Percentiles rank a stretch among this genome's conserved stretches.
phyloP scores from a whole-genome alignment of 768 basidiomycete species.

The Tylopilus sp. region DNA sequence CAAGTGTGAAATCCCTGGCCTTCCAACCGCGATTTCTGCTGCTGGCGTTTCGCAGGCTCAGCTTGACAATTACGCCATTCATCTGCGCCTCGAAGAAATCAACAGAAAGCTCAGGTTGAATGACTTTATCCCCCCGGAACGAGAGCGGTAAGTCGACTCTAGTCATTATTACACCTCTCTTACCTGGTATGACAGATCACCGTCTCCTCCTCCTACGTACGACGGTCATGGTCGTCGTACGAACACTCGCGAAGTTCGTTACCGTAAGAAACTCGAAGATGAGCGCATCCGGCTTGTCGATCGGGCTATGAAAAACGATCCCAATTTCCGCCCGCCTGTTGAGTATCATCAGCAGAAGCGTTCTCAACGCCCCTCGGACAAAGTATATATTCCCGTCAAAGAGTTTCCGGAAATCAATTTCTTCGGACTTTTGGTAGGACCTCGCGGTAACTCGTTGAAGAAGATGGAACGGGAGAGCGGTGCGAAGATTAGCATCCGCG shows the following conservation, averaged over 20 bases:
- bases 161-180: background rate
- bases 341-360: constrained; percentile 96
- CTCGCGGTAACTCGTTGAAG: constrained; percentile 98
- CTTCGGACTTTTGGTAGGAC: constrained; percentile 96
- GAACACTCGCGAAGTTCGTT: constrained; percentile 97
- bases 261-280: constrained; percentile 92
- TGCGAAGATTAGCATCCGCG: constrained; percentile 97
- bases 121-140: constrained; percentile 93
- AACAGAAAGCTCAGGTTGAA: constrained; percentile 91
- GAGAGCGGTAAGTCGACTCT: constrained; percentile 61
- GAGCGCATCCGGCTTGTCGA: constrained; percentile 93
- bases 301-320: constrained; percentile 95
- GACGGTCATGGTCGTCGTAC: constrained; percentile 97
- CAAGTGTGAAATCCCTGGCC: constrained; percentile 84
- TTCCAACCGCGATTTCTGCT: constrained; percentile 92
- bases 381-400: constrained; percentile 99
- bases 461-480: constrained; percentile 99
- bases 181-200: constrained; percentile 55
- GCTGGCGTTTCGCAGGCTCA: constrained; percentile 93
- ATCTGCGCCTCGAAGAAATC: constrained; percentile 95
- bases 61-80: constrained; percentile 96
- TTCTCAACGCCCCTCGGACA: constrained; percentile 90
- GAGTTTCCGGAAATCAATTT: constrained; percentile 99
- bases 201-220: constrained; percentile 96
- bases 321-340: constrained; percentile 94